phyloP scores from a whole-genome alignment of 2,329 filamentous ascomycete species.

The Aspergillus flavus region DNA sequence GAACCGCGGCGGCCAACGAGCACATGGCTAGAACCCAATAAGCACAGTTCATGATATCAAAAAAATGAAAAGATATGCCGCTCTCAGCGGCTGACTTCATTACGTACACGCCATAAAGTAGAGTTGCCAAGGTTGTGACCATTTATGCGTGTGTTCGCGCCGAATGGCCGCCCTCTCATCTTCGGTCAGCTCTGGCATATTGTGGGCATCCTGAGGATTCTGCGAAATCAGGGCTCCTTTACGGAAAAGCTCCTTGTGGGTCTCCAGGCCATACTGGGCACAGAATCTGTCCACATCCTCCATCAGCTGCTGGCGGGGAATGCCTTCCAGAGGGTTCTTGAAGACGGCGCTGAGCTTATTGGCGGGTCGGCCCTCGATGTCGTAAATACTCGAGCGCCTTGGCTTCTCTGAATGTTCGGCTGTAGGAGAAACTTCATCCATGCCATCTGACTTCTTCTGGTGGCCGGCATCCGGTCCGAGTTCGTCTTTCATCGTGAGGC shows the following conservation, averaged over 20 bases:
- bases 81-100: background rate
- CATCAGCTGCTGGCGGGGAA: conserved; percentile 56
- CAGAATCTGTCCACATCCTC: conserved; percentile 59
- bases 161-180: conserved; percentile 46
- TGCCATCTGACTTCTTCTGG: background rate
- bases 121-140: conserved; percentile 53
- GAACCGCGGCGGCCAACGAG: conserved; percentile 58
- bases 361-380: conserved; percentile 26
- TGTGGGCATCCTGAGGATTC: conserved; percentile 52
- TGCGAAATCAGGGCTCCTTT: conserved; percentile 58
- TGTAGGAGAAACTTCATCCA: background rate
- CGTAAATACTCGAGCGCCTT: conserved; percentile 19
- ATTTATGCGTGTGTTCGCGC: conserved; percentile 53
- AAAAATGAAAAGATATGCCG: too few species aligned
- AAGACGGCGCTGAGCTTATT: conserved; percentile 42
- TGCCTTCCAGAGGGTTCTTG: conserved; percentile 58
- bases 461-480: background rate
- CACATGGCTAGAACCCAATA: conserved; percentile 43
- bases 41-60: background rate
- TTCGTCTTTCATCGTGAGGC: background rate
- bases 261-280: conserved; percentile 49
- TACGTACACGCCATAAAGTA: conserved; percentile 49
- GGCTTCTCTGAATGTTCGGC: conserved; percentile 21
- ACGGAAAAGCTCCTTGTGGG: conserved; percentile 52
- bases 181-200: conserved; percentile 50